Conservation (phyloP, 1,284 basidiomycete genomes). For the Ustilago crameri region DNA sequence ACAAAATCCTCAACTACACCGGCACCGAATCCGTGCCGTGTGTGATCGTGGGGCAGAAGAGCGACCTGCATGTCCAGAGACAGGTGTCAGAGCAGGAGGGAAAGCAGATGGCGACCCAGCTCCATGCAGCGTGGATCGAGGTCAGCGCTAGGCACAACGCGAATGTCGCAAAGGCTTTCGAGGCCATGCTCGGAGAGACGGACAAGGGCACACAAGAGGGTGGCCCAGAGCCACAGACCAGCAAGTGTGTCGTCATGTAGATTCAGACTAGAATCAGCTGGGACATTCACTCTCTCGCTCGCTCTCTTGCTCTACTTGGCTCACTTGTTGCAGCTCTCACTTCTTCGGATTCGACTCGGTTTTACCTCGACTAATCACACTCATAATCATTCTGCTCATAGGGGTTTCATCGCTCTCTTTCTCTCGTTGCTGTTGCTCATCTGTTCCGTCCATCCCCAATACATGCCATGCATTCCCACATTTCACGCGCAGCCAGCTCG, state of each 20-base stretch:
- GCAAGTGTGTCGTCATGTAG: slow-evolving; percentile 64
- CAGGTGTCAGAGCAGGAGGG: slow-evolving; percentile 66
- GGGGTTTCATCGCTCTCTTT: neutral
- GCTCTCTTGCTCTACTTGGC: too few species aligned
- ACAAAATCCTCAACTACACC: slow-evolving; percentile 96
- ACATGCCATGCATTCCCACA: slow-evolving; percentile 8
- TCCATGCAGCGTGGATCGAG: slow-evolving; percentile 66
- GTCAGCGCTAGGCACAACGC: slow-evolving; percentile 65
- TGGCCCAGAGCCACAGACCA: slow-evolving; percentile 61
- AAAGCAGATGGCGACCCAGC: slow-evolving; percentile 59
- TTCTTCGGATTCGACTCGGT: neutral
- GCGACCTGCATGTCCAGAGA: slow-evolving; percentile 81
- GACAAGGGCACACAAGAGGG: slow-evolving; percentile 57
- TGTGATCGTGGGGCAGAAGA: slow-evolving; percentile 95
- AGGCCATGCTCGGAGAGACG: slow-evolving; percentile 64
- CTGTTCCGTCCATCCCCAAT: slow-evolving; percentile 2
- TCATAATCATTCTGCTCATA: neutral
- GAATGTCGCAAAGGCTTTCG: slow-evolving; percentile 67
- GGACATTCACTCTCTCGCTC: too few species aligned
- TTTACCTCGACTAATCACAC: slow-evolving; percentile 1
- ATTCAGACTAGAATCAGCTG: neutral
- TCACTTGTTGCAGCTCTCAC: too few species aligned
- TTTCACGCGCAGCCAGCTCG: neutral
- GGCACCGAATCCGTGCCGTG: slow-evolving; percentile 90
- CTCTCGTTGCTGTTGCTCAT: neutral